phyloP scores from a whole-genome alignment of 208 protist genomes.

The Acanthamoeba polyphaga region DNA sequence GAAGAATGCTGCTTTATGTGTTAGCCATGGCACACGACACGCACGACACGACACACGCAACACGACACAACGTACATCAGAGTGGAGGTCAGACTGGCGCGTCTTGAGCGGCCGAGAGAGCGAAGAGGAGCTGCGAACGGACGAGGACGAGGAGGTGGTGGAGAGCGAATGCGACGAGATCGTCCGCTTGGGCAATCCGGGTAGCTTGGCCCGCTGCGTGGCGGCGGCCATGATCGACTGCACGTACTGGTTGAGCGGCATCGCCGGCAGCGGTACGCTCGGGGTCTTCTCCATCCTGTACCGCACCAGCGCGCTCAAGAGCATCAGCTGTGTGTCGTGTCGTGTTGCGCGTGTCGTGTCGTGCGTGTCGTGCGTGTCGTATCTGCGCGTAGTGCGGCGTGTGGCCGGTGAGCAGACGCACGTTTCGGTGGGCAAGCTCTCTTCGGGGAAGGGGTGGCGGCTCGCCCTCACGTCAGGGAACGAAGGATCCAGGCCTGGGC shows the following conservation, averaged over 20 bases:
- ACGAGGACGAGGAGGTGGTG: neutral
- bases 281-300: neutral
- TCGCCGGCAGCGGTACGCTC: neutral
- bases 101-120: neutral
- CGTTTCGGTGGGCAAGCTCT: neutral
- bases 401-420: no score
- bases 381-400: neutral
- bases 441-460: neutral
- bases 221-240: conserved; percentile 49
- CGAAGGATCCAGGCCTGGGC: neutral
- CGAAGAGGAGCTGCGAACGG: neutral
- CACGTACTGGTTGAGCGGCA: conserved; percentile 41
- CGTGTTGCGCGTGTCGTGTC: neutral
- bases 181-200: neutral
- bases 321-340: neutral
- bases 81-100: neutral
- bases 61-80: neutral
- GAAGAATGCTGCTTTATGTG: neutral
- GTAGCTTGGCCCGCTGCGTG: neutral
- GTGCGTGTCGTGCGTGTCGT: neutral
- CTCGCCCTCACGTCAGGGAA: conserved; percentile 41
- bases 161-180: neutral
- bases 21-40: no score
- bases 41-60: no score
- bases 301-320: neutral